Evolutionary conservation across 345 rosid species (phyloP).

Genomic region (Lumnitzera racemosa): DNA sequence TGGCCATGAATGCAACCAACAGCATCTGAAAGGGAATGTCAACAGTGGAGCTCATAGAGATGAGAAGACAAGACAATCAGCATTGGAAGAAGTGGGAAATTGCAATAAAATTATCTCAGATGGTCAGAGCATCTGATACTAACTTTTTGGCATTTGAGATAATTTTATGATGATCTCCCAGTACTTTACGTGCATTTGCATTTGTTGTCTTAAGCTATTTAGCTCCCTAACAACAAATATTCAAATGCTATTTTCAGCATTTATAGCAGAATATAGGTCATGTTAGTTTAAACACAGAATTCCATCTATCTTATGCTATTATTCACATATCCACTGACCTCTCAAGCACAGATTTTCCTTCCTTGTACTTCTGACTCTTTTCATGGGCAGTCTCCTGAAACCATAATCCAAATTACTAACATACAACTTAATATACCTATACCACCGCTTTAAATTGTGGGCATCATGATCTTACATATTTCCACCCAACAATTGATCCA

Average conservation of each 20-base stretch:
- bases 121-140: too few relatives aligned
- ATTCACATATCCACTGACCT: conserved; percentile 45
- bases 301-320: background rate
- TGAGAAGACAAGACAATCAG: too few relatives aligned
- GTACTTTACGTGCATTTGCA: too few relatives aligned
- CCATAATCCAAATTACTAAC: conserved; percentile 21
- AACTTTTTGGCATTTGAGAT: too few relatives aligned
- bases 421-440: conserved; percentile 8
- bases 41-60: too few relatives aligned
- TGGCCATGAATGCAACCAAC: too few relatives aligned
- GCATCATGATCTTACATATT: conserved; percentile 57
- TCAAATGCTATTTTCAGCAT: background rate
- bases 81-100: too few relatives aligned
- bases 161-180: too few relatives aligned
- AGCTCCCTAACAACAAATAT: too few relatives aligned
- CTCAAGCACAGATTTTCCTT: conserved; percentile 59
- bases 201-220: too few relatives aligned
- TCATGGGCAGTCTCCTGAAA: conserved; percentile 89
- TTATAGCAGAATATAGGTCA: background rate
- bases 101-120: too few relatives aligned
- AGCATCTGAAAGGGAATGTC: too few relatives aligned
- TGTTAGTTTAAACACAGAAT: background rate
- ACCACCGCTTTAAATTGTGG: background rate
- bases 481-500: conserved; percentile 97
- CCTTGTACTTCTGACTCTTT: conserved; percentile 91